Conservation (phyloP, 306 rosid species). For the Trifolium dubium region DNA sequence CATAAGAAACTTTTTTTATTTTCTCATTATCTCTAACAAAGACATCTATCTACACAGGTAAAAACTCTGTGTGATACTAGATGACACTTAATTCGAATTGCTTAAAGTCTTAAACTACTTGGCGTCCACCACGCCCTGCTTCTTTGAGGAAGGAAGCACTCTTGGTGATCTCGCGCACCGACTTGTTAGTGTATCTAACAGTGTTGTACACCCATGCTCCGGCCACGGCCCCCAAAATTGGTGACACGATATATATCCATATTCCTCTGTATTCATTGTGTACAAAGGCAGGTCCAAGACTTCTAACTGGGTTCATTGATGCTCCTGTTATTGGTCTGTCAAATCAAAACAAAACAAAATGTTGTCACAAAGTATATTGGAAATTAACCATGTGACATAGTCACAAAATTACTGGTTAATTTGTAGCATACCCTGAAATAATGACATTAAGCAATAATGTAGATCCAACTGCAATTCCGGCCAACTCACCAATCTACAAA, state of each 20-base stretch:
- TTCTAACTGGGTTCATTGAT: constrained; percentile 93
- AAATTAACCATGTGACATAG: no score
- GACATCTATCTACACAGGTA: background rate
- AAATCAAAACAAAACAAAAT: background rate
- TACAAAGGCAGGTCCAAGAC: constrained; percentile 77
- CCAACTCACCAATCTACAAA: constrained; percentile 83
- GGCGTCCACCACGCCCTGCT: constrained; percentile 5
- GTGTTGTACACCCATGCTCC: constrained; percentile 74
- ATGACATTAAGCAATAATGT: constrained; percentile 79
- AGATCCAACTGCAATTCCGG: constrained; percentile 82
- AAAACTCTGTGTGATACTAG: background rate
- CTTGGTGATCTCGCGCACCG: constrained; percentile 69
- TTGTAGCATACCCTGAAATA: constrained; percentile 66
- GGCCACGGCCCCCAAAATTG: constrained; percentile 58
- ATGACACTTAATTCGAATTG: background rate
- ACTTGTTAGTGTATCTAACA: constrained; percentile 66
- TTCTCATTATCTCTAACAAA: background rate
- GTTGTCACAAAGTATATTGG: background rate
- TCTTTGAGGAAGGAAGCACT: constrained; percentile 62
- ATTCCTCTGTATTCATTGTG: constrained; percentile 51
- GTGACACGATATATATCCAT: constrained; percentile 69
- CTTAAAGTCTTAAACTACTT: constrained; percentile 24
- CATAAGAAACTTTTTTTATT: background rate
- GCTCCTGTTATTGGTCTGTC: constrained; percentile 84
- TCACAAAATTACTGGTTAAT: no score